phyloP scores from a whole-genome alignment of 495 filamentous ascomycete genomes.

The Recurvomyces mirabilis region DNA sequence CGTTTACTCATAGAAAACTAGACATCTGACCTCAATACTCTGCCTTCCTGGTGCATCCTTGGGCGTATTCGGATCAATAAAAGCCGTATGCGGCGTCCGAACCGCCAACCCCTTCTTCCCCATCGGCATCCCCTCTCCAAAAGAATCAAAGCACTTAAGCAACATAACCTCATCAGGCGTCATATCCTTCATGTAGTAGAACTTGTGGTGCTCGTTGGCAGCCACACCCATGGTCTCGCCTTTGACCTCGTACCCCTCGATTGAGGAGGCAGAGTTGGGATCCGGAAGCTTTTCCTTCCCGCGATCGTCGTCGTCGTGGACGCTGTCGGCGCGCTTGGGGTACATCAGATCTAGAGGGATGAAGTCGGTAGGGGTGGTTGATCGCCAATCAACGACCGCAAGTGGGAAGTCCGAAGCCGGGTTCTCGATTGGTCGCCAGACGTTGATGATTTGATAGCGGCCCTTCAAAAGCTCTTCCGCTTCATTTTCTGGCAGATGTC shows the following conservation, averaged over 20 bases:
- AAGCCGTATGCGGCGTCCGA: constrained; percentile 33
- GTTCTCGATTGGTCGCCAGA: constrained; percentile 61
- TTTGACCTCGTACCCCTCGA: constrained; percentile 28
- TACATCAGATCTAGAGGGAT: constrained; percentile 29
- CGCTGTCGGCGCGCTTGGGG: constrained; percentile 22
- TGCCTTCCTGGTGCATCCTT: constrained; percentile 28
- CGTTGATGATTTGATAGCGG: constrained; percentile 67
- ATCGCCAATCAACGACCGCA: constrained; percentile 31
- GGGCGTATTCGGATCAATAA: constrained; percentile 29
- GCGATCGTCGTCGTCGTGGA: constrained; percentile 23
- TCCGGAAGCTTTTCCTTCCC: constrained; percentile 30
- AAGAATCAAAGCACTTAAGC: constrained; percentile 31
- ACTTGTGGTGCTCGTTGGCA: constrained; percentile 27
- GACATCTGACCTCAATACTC: constrained; percentile 32
- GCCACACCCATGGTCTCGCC: constrained; percentile 30
- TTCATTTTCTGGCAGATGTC: constrained; percentile 39
- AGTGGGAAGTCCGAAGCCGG: constrained; percentile 30
- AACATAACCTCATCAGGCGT: constrained; percentile 33
- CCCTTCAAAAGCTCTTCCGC: constrained; percentile 49
- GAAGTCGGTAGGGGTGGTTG: constrained; percentile 27
- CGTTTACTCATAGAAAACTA: constrained; percentile 29
- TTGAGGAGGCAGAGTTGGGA: constrained; percentile 8
- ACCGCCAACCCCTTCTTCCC: constrained; percentile 26
- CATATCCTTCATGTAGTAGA: constrained; percentile 33
- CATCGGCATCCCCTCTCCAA: constrained; percentile 25